Evolutionary conservation across 768 basidiomycete species (phyloP).

Genomic region (Boletus reticuloceps): DNA sequence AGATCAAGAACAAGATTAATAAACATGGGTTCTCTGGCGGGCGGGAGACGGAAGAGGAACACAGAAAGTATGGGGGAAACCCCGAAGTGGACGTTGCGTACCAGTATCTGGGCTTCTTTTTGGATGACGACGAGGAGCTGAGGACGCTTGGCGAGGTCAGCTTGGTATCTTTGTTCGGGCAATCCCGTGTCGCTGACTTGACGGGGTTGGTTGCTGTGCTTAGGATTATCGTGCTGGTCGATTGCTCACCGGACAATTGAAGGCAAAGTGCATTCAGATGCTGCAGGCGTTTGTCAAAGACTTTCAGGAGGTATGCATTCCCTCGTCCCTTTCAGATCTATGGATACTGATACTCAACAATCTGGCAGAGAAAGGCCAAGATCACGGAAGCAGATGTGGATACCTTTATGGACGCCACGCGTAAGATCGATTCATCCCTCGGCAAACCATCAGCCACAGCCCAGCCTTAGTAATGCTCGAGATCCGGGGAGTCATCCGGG

Average conservation of each 20-base stretch:
- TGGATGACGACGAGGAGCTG: conserved; percentile 92
- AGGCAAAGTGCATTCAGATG: conserved; percentile 79
- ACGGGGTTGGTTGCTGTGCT: background rate
- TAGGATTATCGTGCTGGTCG: conserved; percentile 92
- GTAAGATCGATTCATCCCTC: conserved; percentile 67
- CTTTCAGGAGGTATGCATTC: conserved; percentile 72
- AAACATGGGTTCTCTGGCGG: conserved; percentile 96
- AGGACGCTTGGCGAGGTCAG: conserved; percentile 68
- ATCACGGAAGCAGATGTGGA: conserved; percentile 76
- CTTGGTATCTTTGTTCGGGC: too few species aligned
- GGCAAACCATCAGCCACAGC: conserved; percentile 32
- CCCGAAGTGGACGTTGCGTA: conserved; percentile 95
- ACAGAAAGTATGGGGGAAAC: conserved; percentile 82
- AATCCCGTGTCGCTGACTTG: background rate
- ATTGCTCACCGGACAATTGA: conserved; percentile 87
- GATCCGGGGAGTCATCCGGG: background rate
- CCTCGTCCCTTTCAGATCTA: background rate
- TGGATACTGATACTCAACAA: background rate
- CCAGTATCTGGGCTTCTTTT: conserved; percentile 93
- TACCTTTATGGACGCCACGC: conserved; percentile 75
- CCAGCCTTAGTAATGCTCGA: background rate
- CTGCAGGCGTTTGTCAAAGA: conserved; percentile 79
- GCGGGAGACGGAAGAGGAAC: conserved; percentile 93
- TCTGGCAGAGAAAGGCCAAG: conserved; percentile 65
- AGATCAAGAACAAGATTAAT: conserved; percentile 98